phyloP scores from a whole-genome alignment of 495 filamentous ascomycete genomes.

The Diplogelasinospora grovesii region DNA sequence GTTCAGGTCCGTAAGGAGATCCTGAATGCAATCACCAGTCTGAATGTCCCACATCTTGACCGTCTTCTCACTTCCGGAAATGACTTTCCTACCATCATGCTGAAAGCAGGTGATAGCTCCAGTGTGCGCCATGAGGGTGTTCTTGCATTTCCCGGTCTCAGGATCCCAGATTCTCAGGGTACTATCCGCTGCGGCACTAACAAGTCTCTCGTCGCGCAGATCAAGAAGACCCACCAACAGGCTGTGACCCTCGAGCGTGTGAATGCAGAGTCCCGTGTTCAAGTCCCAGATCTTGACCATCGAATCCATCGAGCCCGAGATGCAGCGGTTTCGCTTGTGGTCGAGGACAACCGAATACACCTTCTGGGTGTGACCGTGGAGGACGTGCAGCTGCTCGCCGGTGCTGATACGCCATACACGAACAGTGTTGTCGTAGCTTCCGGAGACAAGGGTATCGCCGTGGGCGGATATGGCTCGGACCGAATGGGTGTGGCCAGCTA shows the following conservation, averaged over 20 bases:
- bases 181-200: conserved; percentile 92
- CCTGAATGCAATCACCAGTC: conserved; percentile 85
- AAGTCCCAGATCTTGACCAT: conserved; percentile 97
- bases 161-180: conserved; percentile 98
- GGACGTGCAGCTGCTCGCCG: conserved; percentile 79
- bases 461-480: conserved; percentile 97
- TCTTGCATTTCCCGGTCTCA: conserved; percentile 84
- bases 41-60: conserved; percentile 98
- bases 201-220: conserved; percentile 76
- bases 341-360: conserved; percentile 98
- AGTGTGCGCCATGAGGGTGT: conserved; percentile 83
- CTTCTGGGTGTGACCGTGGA: conserved; percentile 85
- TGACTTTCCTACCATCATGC: conserved; percentile 93
- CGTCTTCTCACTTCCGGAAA: conserved; percentile 90
- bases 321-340: conserved; percentile 85
- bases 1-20: conserved; percentile 90
- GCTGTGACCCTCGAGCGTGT: conserved; percentile 91
- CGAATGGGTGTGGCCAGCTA: conserved; percentile 84
- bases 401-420: conserved; percentile 97
- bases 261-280: conserved; percentile 75
- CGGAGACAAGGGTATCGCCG: conserved; percentile 94
- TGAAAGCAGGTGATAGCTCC: conserved; percentile 99
- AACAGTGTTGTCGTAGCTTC: conserved; percentile 94
- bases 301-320: conserved; percentile 98
- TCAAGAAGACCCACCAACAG: conserved; percentile 90